Conservation (phyloP, 2,329 filamentous ascomycete genomes). For the Thelonectria discophora region DNA sequence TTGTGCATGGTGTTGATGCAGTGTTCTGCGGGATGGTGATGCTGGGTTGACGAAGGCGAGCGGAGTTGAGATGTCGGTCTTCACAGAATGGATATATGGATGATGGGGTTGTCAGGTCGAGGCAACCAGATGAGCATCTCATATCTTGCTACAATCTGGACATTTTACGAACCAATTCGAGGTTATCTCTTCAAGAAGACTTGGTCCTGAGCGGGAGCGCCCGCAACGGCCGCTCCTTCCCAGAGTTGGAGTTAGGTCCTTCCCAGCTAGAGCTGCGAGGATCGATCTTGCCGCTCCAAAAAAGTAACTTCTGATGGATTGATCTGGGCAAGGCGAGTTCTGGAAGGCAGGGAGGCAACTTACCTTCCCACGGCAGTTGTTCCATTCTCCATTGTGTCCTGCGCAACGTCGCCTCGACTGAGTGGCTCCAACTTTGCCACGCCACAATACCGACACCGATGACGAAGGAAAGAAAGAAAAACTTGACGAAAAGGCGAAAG, state of each 20-base stretch:
- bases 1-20: background rate
- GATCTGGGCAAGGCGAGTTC: background rate
- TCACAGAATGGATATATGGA: background rate
- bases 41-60: too few species aligned
- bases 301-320: background rate
- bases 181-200: background rate
- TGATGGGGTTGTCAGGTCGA: too few species aligned
- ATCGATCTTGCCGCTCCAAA: background rate
- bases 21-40: too few species aligned
- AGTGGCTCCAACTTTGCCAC: background rate
- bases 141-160: too few species aligned
- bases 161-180: background rate
- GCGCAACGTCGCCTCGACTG: background rate
- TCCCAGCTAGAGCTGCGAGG: background rate
- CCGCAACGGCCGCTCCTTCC: background rate
- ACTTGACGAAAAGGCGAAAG: background rate
- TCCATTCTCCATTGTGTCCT: background rate
- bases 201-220: background rate
- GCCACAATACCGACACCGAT: too few species aligned
- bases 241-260: too few species aligned
- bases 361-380: background rate
- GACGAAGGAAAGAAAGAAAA: background rate
- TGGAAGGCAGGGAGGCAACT: background rate
- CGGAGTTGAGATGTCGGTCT: background rate
- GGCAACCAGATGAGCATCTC: too few species aligned